Percentiles rank a stretch among this genome's conserved stretches.
These are phyloP conservation scores for Dysphania ambrosioides DNA, from an alignment of 148 eudicot species.

Conservation along the genomic window DNA sequence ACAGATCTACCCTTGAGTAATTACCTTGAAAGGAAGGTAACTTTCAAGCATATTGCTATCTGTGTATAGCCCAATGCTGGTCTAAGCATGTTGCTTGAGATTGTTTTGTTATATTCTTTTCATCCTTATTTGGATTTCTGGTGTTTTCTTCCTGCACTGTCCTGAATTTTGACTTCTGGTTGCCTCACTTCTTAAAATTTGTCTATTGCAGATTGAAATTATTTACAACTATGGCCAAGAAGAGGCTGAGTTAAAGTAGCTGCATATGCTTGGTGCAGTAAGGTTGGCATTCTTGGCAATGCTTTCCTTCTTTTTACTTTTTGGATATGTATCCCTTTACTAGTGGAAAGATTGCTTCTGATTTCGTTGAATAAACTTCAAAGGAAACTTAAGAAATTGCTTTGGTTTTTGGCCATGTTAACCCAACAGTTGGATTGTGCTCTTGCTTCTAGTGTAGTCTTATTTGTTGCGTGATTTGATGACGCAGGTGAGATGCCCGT, in stretches of 20 bases:
- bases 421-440: background rate
- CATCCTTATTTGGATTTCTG: background rate
- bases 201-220: constrained; percentile 42
- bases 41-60: background rate
- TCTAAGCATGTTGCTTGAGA: background rate
- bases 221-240: constrained; percentile 39
- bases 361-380: no score
- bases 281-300: constrained; percentile 13
- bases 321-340: background rate
- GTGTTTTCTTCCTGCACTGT: background rate
- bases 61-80: background rate
- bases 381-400: no score
- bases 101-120: background rate
- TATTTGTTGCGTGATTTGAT: background rate
- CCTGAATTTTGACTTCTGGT: background rate
- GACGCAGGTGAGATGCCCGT: constrained; percentile 25
- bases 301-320: background rate
- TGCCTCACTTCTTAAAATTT: background rate
- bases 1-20: background rate
- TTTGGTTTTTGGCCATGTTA: no score
- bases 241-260: constrained; percentile 32
- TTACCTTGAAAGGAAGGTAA: background rate
- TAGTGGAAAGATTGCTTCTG: background rate
- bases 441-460: background rate
- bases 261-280: constrained; percentile 20